Conservation (phyloP, 2,329 filamentous ascomycete genomes). For the Hypoxylon sp. region DNA sequence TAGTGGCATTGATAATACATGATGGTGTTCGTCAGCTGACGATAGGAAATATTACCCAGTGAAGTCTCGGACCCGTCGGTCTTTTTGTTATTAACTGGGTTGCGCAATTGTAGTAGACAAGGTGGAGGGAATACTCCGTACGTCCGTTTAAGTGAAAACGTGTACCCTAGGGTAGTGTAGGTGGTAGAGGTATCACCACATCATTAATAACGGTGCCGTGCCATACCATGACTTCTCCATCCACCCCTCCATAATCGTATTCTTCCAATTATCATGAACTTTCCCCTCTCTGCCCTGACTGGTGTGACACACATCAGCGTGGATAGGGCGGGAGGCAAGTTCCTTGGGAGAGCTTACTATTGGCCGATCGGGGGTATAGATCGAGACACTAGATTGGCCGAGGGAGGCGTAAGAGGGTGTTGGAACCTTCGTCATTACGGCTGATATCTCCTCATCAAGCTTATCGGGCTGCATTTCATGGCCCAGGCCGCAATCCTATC, state of each 20-base stretch:
- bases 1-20: conserved; percentile 36
- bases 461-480: conserved; percentile 43
- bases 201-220: conserved; percentile 37
- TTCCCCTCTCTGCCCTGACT: conserved; percentile 45
- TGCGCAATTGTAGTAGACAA: conserved; percentile 26
- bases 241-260: conserved; percentile 24
- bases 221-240: conserved; percentile 34
- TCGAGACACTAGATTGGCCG: conserved; percentile 37
- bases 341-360: conserved; percentile 41
- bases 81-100: conserved; percentile 27
- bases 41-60: conserved; percentile 32
- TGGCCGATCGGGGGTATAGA: conserved; percentile 45
- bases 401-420: conserved; percentile 26
- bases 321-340: conserved; percentile 34
- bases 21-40: conserved; percentile 46
- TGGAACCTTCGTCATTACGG: conserved; percentile 35
- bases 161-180: conserved; percentile 19
- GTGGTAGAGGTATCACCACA: conserved; percentile 35
- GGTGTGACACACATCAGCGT: conserved; percentile 39
- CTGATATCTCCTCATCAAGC: conserved; percentile 41
- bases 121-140: conserved; percentile 33
- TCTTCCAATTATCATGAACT: conserved; percentile 39
- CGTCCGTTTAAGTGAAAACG: conserved; percentile 27
- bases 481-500: conserved; percentile 22
- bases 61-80: conserved; percentile 38